These are phyloP conservation scores for Podospora fimiseda DNA, from an alignment of 495 filamentous ascomycete genomes.

Conservation along the genomic window DNA sequence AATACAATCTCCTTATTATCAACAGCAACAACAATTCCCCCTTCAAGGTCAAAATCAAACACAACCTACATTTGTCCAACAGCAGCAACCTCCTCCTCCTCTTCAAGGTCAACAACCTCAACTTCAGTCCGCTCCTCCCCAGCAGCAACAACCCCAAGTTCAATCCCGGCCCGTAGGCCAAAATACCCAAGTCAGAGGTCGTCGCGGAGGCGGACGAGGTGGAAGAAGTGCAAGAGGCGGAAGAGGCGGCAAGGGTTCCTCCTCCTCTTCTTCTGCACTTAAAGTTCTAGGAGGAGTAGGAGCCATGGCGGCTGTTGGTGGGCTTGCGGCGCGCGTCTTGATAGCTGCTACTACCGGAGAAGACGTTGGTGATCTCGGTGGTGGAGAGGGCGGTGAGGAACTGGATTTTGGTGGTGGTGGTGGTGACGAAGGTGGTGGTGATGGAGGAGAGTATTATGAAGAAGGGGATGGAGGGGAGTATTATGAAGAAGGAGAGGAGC, in stretches of 20 bases:
- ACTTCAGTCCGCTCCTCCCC: background rate
- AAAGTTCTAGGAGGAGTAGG: background rate
- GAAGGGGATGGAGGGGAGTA: background rate
- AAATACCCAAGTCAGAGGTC: background rate
- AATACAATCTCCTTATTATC: background rate
- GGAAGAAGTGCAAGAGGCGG: background rate
- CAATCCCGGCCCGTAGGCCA: background rate
- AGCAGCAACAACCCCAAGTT: background rate
- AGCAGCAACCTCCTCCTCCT: background rate
- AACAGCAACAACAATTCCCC: background rate
- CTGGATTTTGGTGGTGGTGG: background rate
- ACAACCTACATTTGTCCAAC: background rate
- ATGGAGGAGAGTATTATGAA: background rate
- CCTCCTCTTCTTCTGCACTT: background rate
- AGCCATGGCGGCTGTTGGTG: background rate
- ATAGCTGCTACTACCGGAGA: background rate
- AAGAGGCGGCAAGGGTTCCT: background rate
- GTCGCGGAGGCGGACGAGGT: background rate
- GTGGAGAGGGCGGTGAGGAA: background rate
- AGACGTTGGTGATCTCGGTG: background rate
- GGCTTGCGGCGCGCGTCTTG: background rate
- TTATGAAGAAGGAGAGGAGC: no score
- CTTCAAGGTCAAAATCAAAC: background rate
- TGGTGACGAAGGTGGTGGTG: background rate
- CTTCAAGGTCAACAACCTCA: background rate